Base-by-base conservation (phyloP, 768 basidiomycete species). In the Phanerodontia chrysosporium region DNA sequence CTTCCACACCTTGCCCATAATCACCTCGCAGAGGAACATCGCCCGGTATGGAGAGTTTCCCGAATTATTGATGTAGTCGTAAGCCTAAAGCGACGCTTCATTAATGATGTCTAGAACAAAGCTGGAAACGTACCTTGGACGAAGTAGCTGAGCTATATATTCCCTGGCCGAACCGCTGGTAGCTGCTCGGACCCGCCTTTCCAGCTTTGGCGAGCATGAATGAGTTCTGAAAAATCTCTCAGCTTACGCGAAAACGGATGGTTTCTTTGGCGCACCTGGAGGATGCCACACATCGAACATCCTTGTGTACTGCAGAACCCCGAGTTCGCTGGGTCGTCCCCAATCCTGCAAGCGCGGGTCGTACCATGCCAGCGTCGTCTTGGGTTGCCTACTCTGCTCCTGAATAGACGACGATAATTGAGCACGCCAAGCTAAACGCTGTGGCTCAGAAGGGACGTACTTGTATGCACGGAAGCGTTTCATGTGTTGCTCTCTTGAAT, bases 131-230 rank as follows among this genome's bases (percentile, higher is more conserved):
- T 30, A 68, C 67, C 60, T 69, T 68, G 8, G 65, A 69, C 13
- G 68, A 69, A 3, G 68, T 69, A 18, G 67, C 68, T 18, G 68
- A 68, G 24, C 66, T 68, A 49, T 69, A 69, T 35, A 69, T 65
- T 1, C 68, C 68, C 2, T 22, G 35, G 22, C 68, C 68, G 49
- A 69, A 69, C 8, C 67, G 63, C 14, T 64, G 64, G 49, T 64
- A 67, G 56, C 66, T 68, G 10, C 60, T 65, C 7, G 39, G 6
- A 42, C 8, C 39, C 4, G 18, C 39, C 62, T 56, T 18, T 14
- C 61, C 56, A 5, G 39, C 55, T 18, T 57, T 58, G 21, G 62
- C 60, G 1, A 63, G 45, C 42, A 62, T 45, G 58, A 69, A 69
- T 5, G 68, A 67, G 39, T 18, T 18, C 39, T 42, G 39, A 7